Conservation (phyloP, 306 rosid genomes). For the Sindora glabra region DNA sequence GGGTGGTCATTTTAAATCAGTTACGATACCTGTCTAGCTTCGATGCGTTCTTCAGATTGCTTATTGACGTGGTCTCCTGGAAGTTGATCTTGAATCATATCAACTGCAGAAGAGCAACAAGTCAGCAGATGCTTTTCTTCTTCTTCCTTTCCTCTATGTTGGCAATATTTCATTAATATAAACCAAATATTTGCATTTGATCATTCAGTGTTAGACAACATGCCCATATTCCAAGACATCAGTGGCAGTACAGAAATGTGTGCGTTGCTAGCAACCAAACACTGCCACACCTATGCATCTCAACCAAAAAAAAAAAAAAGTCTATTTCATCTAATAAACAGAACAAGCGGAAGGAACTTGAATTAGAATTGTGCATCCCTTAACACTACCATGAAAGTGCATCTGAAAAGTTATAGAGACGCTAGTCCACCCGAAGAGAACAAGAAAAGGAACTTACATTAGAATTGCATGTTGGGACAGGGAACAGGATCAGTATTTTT, state of each 20-base stretch:
- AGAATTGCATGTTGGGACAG: not conserved
- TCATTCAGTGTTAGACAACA: not conserved
- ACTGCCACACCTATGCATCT: too few species aligned
- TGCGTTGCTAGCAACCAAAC: not conserved
- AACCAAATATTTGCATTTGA: not conserved
- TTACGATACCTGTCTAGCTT: constrained; percentile 37
- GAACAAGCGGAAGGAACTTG: too few species aligned
- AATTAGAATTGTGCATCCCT: too few species aligned
- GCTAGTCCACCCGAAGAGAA: not conserved
- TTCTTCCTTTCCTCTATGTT: not conserved
- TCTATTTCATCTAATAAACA: too few species aligned
- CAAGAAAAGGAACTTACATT: not conserved
- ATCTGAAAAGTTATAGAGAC: not conserved
- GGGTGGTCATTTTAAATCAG: not conserved
- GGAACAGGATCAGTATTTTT: not conserved
- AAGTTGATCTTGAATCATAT: constrained; percentile 29
- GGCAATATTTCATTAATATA: not conserved
- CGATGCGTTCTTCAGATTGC: constrained; percentile 22
- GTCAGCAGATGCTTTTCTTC: constrained; percentile 12
- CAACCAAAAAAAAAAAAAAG: too few species aligned
- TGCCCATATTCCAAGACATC: not conserved
- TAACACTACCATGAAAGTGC: not conserved
- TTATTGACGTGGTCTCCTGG: constrained; percentile 21
- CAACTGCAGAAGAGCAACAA: constrained; percentile 28
- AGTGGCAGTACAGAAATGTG: not conserved